These are phyloP conservation scores for Haplographium delicatum DNA, from an alignment of 495 filamentous ascomycete genomes.

Conservation along the genomic window DNA sequence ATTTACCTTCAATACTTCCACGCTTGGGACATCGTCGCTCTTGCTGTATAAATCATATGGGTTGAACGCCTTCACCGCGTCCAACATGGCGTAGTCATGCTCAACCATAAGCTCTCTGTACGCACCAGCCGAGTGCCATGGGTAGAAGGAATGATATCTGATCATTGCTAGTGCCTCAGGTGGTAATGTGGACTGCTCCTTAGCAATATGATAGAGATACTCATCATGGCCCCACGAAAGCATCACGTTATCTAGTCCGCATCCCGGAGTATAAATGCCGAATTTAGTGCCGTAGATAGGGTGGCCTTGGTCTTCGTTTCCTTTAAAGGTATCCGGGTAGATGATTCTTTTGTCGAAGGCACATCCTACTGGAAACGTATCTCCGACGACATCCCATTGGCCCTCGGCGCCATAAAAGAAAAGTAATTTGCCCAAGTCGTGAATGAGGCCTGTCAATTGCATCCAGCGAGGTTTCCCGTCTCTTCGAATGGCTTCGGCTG, in stretches of 20 bases:
- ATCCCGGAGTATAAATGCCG: constrained; percentile 73
- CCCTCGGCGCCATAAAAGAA: constrained; percentile 78
- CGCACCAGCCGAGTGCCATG: constrained; percentile 77
- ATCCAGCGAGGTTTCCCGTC: constrained; percentile 92
- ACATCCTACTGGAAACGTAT: constrained; percentile 89
- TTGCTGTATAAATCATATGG: constrained; percentile 92
- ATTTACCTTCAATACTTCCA: constrained; percentile 63
- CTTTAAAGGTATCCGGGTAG: constrained; percentile 66
- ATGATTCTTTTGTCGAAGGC: constrained; percentile 72
- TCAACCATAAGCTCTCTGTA: constrained; percentile 78
- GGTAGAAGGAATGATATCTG: constrained; percentile 84
- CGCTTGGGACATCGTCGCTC: constrained; percentile 71
- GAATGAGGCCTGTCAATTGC: constrained; percentile 83
- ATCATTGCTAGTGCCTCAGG: constrained; percentile 84
- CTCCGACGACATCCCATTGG: constrained; percentile 91
- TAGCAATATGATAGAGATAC: constrained; percentile 80
- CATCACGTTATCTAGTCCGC: constrained; percentile 79
- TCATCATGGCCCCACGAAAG: constrained; percentile 91
- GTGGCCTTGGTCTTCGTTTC: constrained; percentile 60
- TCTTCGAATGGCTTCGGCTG: constrained; percentile 78
- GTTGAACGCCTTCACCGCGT: constrained; percentile 80
- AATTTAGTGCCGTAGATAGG: constrained; percentile 62
- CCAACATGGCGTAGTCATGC: constrained; percentile 70
- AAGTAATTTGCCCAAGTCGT: constrained; percentile 84
- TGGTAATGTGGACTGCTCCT: constrained; percentile 71